Evolutionary conservation across 1,284 basidiomycete genomes (phyloP), one percentile per base, ranked within the genome.

Genomic region (Ustilago vetiveriae): DNA sequence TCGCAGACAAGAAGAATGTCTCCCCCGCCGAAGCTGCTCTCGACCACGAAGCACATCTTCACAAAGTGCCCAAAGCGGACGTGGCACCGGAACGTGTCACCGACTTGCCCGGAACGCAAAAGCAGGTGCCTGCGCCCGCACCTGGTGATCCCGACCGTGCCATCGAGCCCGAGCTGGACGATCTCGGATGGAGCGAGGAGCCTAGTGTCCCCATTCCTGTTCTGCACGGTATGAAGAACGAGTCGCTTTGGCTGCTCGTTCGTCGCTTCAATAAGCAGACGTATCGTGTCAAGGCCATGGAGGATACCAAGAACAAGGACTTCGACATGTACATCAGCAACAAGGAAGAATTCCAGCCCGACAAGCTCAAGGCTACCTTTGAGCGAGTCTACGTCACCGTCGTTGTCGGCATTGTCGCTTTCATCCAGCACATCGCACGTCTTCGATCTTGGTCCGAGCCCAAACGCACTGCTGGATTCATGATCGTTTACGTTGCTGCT

Each of bases 401-500:
- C 30, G 84, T 85, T 8, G 81, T 86, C 16, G 83, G 84, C 0
- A 53, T 84, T 13, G 83, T 85, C 5, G 83, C 83, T 0, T 84
- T 85, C 46, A 65, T 80, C 5, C 84, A 86, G 58, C 86, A 88
- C 63, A 75, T 86, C 27, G 80, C 82, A 7, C 80, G 86, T 8
- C 64, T 88, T 6, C 84, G 85, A 29, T 85, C 84, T 0, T 88
- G 87, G 87, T 82, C 84, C 60, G 86, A 87, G 71, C 79, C 83
- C 3, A 63, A 74, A 24, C 78, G 87, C 3, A 86, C 86, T 1
- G 74, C 74, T 7, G 60, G 75, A 4, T 88, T 85, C 68, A 69
- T 69, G 66, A 43, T 58, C 11, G 58, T 58, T 42, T 80, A 79
- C 29, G 32, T 47, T 6, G 30, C 54, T 9, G 62, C 68, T 13